Base-by-base conservation (phyloP, 768 basidiomycete species). In the Coprinellus aureogranulatus region DNA sequence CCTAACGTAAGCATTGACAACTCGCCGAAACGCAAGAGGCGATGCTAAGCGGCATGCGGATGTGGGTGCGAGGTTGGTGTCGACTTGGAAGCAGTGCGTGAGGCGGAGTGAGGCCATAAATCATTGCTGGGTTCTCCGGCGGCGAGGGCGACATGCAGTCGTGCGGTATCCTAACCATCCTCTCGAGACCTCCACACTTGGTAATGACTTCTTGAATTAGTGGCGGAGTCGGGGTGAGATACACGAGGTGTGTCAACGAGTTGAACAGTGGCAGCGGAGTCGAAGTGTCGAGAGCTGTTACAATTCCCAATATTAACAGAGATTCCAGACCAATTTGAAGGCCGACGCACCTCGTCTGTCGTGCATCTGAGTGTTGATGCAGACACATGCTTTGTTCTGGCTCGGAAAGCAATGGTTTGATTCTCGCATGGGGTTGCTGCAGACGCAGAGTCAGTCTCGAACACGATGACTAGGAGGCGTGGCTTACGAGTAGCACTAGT, bases 171-270 rank as follows among this genome's bases (percentile, higher is more conserved):
- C 90, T 85, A 14, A 98, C 90, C 28, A 99, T 87, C 14, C 96
- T 88, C 68, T 99, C 97, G 18, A 99, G 85, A 1, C 97, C 97
- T 47, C 97, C 97, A 67, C 98, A 96, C 82, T 90, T 88, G 27
- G 94, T 96, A 84, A 99, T 91, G 64, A 97, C 98, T 75, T 99
- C 97, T 58, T 96, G 88, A 74, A 99, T 98, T 54, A 94, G 87
- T 1, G 97, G 95, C 0, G 95, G 97, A 5, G 97, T 98, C 1
- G 93, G 94, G 8, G 96, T 98, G 62, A 99, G 89, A 74, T 97
- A 95, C 50, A 91, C 90, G 55, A 98, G 88, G 75, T 97, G 94
- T 28, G 92, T 94, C 53, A 98, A 86, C 40, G 95, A 98, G 77
- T 97, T 97, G 78, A 95, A 70, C 44, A 74, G 65, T 37, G 74